A percentile compares a stretch with the other conserved stretches of the same genome.
phyloP scores from a whole-genome alignment of 2,329 filamentous ascomycete species.

The Venturia carpophila region DNA sequence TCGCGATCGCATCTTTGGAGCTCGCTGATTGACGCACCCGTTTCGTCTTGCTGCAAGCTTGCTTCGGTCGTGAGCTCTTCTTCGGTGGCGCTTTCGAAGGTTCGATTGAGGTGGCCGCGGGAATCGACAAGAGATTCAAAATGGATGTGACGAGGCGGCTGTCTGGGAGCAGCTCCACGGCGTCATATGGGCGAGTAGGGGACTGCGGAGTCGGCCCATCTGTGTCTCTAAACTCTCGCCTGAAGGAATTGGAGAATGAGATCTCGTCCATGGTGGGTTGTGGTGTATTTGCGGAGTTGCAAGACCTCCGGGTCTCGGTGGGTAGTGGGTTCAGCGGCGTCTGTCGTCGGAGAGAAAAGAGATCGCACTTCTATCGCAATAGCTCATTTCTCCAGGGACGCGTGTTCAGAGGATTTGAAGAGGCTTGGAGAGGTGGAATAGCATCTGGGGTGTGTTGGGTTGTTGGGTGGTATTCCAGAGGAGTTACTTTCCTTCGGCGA shows the following conservation, averaged over 20 bases:
- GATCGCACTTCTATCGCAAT: slow-evolving; percentile 8
- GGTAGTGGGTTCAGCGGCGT: not conserved
- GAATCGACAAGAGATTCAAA: slow-evolving; percentile 8
- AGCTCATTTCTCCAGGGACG: not conserved
- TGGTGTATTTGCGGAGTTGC: not conserved
- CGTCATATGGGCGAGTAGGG: slow-evolving; percentile 9
- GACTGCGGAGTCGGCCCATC: slow-evolving; percentile 3
- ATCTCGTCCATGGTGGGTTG: not conserved
- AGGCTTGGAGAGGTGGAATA: not conserved
- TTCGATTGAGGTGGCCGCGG: slow-evolving; percentile 7
- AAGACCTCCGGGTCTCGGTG: not conserved
- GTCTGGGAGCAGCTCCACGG: slow-evolving; percentile 14
- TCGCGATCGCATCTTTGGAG: not conserved
- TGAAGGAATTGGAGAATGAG: slow-evolving; percentile 10
- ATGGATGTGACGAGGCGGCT: slow-evolving; percentile 8
- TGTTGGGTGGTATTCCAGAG: too few species aligned
- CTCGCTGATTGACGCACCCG: slow-evolving; percentile 4
- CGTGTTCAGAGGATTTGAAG: not conserved
- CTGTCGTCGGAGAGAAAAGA: not conserved
- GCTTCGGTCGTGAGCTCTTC: slow-evolving; percentile 8
- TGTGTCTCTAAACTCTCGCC: slow-evolving; percentile 1
- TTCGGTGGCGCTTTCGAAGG: slow-evolving; percentile 2
- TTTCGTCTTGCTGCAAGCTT: slow-evolving; percentile 7
- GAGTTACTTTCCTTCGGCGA: too few species aligned
- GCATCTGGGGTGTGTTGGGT: not conserved